Percentiles rank a stretch among this genome's conserved stretches.
Evolutionary conservation across 192 early-diverging fungal species (phyloP).

Genomic region (Backusella luteola): DNA sequence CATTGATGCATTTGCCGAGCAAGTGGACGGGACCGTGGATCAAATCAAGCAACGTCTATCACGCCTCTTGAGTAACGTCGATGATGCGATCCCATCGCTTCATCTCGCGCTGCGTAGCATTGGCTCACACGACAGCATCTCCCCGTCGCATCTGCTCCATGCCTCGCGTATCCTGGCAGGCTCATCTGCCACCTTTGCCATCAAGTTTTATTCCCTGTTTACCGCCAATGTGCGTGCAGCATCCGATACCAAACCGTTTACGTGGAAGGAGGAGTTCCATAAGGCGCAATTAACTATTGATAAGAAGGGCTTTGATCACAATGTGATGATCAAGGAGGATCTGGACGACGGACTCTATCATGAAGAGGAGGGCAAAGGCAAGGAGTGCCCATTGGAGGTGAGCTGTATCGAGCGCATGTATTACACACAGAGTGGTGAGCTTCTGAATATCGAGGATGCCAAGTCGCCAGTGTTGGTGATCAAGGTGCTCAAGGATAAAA

Average conservation of each 20-base stretch:
- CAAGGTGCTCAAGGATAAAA: constrained; percentile 47
- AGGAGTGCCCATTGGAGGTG: constrained; percentile 46
- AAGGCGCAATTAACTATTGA: constrained; percentile 43
- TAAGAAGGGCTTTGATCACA: constrained; percentile 34
- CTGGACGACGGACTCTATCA: constrained; percentile 78
- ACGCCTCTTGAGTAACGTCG: constrained; percentile 21
- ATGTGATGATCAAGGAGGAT: constrained; percentile 62
- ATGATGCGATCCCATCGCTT: constrained; percentile 39
- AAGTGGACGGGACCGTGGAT: constrained; percentile 24
- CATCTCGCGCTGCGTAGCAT: constrained; percentile 35
- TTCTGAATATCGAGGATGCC: constrained; percentile 77
- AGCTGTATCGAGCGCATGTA: constrained; percentile 54
- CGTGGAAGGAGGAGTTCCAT: constrained; percentile 81
- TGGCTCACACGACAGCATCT: constrained; percentile 13
- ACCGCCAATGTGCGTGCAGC: constrained; percentile 59
- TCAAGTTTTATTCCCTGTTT: constrained; percentile 71
- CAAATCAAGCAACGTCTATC: constrained; percentile 17
- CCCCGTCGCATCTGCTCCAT: constrained; percentile 42
- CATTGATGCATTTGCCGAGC: constrained; percentile 44
- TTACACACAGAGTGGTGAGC: constrained; percentile 69
- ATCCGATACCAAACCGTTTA: constrained; percentile 61
- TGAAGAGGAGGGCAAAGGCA: constrained; percentile 45
- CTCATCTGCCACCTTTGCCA: constrained; percentile 32
- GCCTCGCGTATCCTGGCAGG: constrained; percentile 50
- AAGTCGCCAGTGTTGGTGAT: constrained; percentile 68